phyloP scores from a whole-genome alignment of 164 flowering plant species.

The Cinnamomum chago region DNA sequence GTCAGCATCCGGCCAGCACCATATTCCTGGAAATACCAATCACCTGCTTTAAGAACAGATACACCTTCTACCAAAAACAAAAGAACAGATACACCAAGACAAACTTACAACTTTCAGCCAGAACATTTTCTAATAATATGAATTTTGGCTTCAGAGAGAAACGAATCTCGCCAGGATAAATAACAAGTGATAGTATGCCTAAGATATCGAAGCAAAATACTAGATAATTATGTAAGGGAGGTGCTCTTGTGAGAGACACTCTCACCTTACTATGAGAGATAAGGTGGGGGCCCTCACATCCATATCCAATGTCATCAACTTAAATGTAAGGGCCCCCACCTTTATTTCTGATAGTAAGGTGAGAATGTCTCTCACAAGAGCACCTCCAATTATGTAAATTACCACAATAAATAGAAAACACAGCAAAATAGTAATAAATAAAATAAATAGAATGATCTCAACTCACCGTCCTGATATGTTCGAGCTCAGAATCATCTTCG shows the following conservation, averaged over 20 bases:
- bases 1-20: constrained; percentile 85
- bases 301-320: too few species aligned
- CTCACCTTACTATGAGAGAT: too few species aligned
- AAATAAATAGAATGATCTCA: background rate
- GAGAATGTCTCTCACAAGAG: too few species aligned
- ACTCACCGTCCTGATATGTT: constrained; percentile 66
- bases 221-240: too few species aligned
- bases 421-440: background rate
- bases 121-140: background rate
- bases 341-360: too few species aligned
- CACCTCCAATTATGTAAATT: too few species aligned
- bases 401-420: background rate
- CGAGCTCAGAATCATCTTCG: constrained; percentile 90
- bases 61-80: too few species aligned
- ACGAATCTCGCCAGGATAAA: background rate
- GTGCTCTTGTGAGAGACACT: too few species aligned
- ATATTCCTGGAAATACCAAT: constrained; percentile 52
- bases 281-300: too few species aligned
- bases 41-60: background rate
- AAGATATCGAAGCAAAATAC: background rate
- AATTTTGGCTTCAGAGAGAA: background rate
- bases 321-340: too few species aligned
- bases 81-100: background rate
- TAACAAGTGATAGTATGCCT: background rate
- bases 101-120: background rate